Evolutionary conservation across 2,329 filamentous ascomycete genomes (phyloP), one percentile per base, ranked within the genome.

Genomic region (Microascus cirrosus): DNA sequence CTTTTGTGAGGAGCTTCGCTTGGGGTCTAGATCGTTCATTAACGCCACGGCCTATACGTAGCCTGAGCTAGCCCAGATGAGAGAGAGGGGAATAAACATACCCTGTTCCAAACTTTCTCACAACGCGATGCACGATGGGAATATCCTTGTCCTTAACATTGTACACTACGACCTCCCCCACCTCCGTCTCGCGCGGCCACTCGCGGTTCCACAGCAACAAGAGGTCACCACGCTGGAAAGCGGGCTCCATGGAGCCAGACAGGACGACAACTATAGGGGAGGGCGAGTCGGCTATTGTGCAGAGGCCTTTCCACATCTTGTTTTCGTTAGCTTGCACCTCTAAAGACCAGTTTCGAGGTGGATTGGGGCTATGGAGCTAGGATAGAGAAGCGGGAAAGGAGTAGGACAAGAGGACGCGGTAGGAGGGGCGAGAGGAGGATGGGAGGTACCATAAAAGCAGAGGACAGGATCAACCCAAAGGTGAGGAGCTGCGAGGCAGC

Each of bases 71-170:
- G n/a, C 12, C 8, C n/a, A 50, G 51, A 28, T n/a, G 35, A 24
- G 22, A 4, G 22, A 39, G 20, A 20, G 45, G 45, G 35, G 2
- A 22, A 20, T 13, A 18, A 3, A 70, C 78, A 59, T 67, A 81
- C 76, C 83, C 83, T 34, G 66, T 66, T 24, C 84, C 83, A 68
- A 85, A 86, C 68, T 84, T 85, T 73, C 92, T 83, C 58, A 97
- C 87, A 11, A 97, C 82, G 55, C 94, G 80, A 75, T 99, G 94
- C 63, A 99, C 94, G 72, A 99, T 99, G 34, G 94, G 94, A 62
- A 99, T 97, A 63, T 96, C 89, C 78, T 97, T 99, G 59, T 87
- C 91, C 70, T 84, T 82, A 57, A 96, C 88, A 68, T 95, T 95
- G 73, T 84, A 84, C 11, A 84, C 81, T 10, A 84, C 81, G n/a